Percentiles rank a stretch among this genome's conserved stretches.
These are phyloP conservation scores for Mortierella sp. DNA, from an alignment of 371 early-diverging fungal species.

Conservation along the genomic window DNA sequence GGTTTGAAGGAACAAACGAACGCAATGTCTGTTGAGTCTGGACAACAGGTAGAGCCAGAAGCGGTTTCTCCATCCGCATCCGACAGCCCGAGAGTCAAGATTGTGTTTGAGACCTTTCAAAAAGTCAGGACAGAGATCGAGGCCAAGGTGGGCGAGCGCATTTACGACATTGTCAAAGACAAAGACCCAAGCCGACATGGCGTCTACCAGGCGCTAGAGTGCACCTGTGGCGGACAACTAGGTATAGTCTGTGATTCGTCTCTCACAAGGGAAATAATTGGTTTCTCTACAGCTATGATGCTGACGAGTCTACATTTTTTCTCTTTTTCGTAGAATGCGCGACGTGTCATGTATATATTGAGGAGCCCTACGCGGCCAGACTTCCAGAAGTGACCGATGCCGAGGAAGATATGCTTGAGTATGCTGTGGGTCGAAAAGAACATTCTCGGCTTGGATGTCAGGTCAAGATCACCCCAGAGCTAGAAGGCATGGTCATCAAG, in stretches of 20 bases:
- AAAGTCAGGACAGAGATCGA: slow-evolving; percentile 52
- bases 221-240: slow-evolving; percentile 50
- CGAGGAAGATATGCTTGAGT: slow-evolving; percentile 53
- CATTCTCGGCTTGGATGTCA: slow-evolving; percentile 48
- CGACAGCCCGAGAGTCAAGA: slow-evolving; percentile 22
- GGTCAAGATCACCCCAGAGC: slow-evolving; percentile 43
- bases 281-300: not conserved
- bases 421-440: slow-evolving; percentile 45
- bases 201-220: slow-evolving; percentile 51
- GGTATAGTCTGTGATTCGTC: slow-evolving; percentile 18
- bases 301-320: not conserved
- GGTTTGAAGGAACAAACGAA: slow-evolving; percentile 39
- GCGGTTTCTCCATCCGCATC: not conserved
- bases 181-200: slow-evolving; percentile 45
- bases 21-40: slow-evolving; percentile 29
- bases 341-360: slow-evolving; percentile 52
- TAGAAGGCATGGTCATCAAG: slow-evolving; percentile 50
- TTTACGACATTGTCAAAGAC: slow-evolving; percentile 52
- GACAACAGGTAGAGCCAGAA: slow-evolving; percentile 1
- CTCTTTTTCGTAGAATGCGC: slow-evolving; percentile 38
- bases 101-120: slow-evolving; percentile 50
- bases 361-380: slow-evolving; percentile 32
- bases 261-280: not conserved
- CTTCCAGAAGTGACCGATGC: slow-evolving; percentile 38
- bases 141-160: slow-evolving; percentile 49